Percentiles rank a stretch among this genome's conserved stretches.
These are phyloP conservation scores for Erythrobasidium hasegawianum DNA, from an alignment of 1,284 basidiomycete species.

Conservation along the genomic window DNA sequence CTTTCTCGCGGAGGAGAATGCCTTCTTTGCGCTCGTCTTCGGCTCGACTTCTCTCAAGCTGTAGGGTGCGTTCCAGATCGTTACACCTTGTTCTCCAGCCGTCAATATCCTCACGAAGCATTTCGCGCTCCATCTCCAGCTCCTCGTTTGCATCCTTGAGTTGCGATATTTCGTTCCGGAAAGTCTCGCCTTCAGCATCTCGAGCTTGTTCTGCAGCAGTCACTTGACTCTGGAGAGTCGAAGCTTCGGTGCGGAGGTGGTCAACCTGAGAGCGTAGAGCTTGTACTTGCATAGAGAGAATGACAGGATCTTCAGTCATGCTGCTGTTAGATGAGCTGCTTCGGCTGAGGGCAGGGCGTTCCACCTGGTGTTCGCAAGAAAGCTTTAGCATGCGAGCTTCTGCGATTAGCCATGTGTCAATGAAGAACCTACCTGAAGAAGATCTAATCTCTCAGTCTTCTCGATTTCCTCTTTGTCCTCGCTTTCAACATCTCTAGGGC, in stretches of 20 bases:
- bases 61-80: constrained; percentile 39
- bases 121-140: constrained; percentile 43
- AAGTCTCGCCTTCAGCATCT: constrained; percentile 39
- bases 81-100: constrained; percentile 42
- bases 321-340: constrained; percentile 14
- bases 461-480: constrained; percentile 11
- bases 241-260: constrained; percentile 32
- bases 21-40: constrained; percentile 36
- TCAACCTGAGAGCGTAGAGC: constrained; percentile 37
- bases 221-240: constrained; percentile 36
- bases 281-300: constrained; percentile 33
- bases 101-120: constrained; percentile 43
- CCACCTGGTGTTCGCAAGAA: too few species aligned
- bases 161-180: constrained; percentile 39
- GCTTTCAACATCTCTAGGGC: constrained; percentile 1
- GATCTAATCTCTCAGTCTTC: constrained; percentile 11
- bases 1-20: constrained; percentile 35
- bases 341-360: background rate
- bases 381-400: too few species aligned
- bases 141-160: constrained; percentile 39
- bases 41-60: constrained; percentile 33
- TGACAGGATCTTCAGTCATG: constrained; percentile 32
- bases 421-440: constrained; percentile 14
- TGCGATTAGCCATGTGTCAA: too few species aligned
- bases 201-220: constrained; percentile 35